Conservation (phyloP, 2,329 filamentous ascomycete species). For the Talaromyces amestolkiae region DNA sequence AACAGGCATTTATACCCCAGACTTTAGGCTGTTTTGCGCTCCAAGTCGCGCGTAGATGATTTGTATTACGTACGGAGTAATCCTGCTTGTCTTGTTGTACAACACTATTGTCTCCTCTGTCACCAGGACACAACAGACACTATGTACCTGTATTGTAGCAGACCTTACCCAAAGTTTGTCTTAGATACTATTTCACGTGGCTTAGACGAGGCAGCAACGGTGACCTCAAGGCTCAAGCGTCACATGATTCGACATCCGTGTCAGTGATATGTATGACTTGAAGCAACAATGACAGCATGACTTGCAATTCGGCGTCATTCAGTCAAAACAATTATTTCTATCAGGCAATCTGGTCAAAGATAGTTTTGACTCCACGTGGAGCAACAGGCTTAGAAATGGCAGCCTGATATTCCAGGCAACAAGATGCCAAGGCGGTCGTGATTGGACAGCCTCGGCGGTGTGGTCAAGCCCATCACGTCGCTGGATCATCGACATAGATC, state of each 20-base stretch:
- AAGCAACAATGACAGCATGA: neutral
- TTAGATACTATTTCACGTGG: neutral
- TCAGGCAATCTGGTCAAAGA: neutral
- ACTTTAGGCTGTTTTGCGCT: neutral
- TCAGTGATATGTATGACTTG: neutral
- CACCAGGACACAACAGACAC: neutral
- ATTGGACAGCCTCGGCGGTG: slow-evolving; percentile 15
- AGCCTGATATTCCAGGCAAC: slow-evolving; percentile 1
- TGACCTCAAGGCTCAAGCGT: neutral
- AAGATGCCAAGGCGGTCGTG: neutral
- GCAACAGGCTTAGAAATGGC: neutral
- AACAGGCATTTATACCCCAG: neutral
- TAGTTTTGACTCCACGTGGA: slow-evolving; percentile 2
- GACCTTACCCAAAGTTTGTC: neutral
- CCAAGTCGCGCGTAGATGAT: neutral
- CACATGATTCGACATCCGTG: neutral
- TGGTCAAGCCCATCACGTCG: slow-evolving; percentile 6
- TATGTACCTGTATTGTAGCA: too few species aligned
- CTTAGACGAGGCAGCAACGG: neutral
- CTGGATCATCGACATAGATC: slow-evolving; percentile 10
- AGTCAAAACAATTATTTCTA: neutral
- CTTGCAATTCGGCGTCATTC: neutral
- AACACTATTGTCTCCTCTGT: neutral
- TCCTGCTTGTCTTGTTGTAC: neutral
- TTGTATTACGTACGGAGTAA: neutral